Percentiles rank a stretch among this genome's conserved stretches.
phyloP scores from a whole-genome alignment of 1,284 basidiomycete genomes.

The Fomitiporia mediterranea region DNA sequence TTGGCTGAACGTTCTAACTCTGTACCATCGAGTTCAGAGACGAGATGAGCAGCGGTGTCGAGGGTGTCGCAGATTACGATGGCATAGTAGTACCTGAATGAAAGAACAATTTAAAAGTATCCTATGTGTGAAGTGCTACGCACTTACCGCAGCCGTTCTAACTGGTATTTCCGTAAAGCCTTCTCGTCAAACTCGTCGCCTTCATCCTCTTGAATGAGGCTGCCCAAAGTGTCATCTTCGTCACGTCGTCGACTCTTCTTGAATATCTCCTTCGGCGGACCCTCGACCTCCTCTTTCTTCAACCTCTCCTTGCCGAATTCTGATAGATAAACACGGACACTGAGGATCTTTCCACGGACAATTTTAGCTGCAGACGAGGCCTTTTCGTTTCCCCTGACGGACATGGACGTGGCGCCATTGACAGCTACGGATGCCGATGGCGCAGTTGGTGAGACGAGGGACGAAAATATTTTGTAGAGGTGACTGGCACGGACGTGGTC shows the following conservation, averaged over 20 bases:
- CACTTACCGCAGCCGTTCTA: constrained; percentile 84
- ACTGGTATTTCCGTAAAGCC: constrained; percentile 87
- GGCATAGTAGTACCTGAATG: constrained; percentile 89
- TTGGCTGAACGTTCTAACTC: constrained; percentile 98
- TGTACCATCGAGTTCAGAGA: constrained; percentile 87
- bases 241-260: constrained; percentile 35
- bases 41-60: constrained; percentile 77
- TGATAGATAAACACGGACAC: constrained; percentile 85
- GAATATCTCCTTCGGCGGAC: constrained; percentile 88
- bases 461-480: constrained; percentile 91
- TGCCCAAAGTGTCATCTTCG: constrained; percentile 60
- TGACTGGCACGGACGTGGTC: constrained; percentile 91
- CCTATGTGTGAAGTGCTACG: not conserved
- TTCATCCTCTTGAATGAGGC: constrained; percentile 62
- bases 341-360: constrained; percentile 60
- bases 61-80: constrained; percentile 86
- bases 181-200: constrained; percentile 83
- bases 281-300: constrained; percentile 84
- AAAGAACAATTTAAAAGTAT: constrained; percentile 7
- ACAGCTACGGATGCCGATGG: constrained; percentile 41
- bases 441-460: constrained; percentile 69
- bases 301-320: constrained; percentile 91
- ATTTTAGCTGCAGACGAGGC: constrained; percentile 27
- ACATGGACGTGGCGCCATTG: constrained; percentile 23
- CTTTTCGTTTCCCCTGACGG: constrained; percentile 22